Percentiles rank a stretch among this genome's conserved stretches.
Conservation (phyloP, 1,284 basidiomycete species). For the Ganoderma leucocontextum region DNA sequence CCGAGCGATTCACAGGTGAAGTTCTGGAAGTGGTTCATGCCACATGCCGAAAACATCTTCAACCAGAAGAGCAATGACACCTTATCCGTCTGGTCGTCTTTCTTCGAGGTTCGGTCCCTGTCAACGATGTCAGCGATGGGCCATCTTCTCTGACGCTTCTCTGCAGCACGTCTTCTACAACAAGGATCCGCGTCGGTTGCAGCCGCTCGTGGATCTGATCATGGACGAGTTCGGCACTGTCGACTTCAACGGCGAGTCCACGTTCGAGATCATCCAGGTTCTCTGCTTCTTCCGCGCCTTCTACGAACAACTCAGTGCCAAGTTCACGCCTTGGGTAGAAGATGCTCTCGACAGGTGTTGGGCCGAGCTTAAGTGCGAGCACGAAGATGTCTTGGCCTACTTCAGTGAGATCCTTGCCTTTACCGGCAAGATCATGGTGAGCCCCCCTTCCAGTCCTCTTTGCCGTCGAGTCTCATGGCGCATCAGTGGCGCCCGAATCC, state of each 20-base stretch:
- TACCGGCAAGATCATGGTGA: constrained; percentile 76
- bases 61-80: constrained; percentile 72
- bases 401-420: constrained; percentile 81
- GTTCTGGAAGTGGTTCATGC: constrained; percentile 87
- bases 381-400: constrained; percentile 81
- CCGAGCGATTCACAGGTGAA: constrained; percentile 70
- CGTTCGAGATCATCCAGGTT: constrained; percentile 74
- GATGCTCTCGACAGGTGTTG: constrained; percentile 75
- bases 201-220: constrained; percentile 81
- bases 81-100: constrained; percentile 71
- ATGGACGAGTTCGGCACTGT: constrained; percentile 65
- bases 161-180: constrained; percentile 75
- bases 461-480: background rate
- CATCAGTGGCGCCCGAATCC: constrained; percentile 68
- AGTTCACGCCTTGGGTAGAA: constrained; percentile 81
- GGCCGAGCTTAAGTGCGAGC: constrained; percentile 76
- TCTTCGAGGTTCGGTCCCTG: constrained; percentile 62
- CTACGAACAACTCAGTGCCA: constrained; percentile 80
- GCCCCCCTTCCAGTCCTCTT: constrained; percentile 17
- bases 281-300: constrained; percentile 70
- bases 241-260: constrained; percentile 80
- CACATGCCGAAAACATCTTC: constrained; percentile 75
- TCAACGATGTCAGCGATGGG: background rate
- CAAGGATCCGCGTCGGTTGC: constrained; percentile 86
- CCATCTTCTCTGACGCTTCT: constrained; percentile 11